phyloP scores from a whole-genome alignment of 441 rosid genomes.

The Omphalea diandra region DNA sequence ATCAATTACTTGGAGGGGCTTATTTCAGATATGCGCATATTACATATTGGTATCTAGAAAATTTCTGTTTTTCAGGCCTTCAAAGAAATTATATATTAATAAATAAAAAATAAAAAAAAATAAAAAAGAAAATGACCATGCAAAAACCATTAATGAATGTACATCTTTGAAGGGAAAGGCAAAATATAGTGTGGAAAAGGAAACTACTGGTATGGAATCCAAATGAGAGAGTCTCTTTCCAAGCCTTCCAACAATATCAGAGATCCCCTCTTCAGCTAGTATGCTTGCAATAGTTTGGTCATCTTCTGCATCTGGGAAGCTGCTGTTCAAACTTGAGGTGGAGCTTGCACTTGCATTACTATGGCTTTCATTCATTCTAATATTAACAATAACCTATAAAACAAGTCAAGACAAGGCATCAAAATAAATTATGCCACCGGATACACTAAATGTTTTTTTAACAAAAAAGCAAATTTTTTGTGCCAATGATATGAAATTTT shows the following conservation, averaged over 20 bases:
- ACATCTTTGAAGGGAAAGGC: neutral
- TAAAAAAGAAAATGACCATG: too few relatives aligned
- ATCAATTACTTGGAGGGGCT: too few relatives aligned
- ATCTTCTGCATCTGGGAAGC: slow-evolving; percentile 74
- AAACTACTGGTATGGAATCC: slow-evolving; percentile 81
- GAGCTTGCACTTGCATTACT: slow-evolving; percentile 77
- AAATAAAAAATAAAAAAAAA: too few relatives aligned
- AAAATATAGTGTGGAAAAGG: slow-evolving; percentile 13
- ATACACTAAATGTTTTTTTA: neutral
- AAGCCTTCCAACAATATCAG: slow-evolving; percentile 46
- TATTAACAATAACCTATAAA: slow-evolving; percentile 20
- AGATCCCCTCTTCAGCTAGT: slow-evolving; percentile 63
- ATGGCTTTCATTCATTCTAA: slow-evolving; percentile 57
- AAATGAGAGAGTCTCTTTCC: slow-evolving; percentile 86
- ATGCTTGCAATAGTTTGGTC: slow-evolving; percentile 78
- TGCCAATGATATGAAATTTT: neutral
- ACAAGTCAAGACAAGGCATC: neutral
- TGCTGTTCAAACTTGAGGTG: slow-evolving; percentile 75
- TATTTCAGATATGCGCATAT: neutral
- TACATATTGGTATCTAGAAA: too few relatives aligned
- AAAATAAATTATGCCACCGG: neutral
- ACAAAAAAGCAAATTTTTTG: neutral
- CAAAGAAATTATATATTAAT: neutral
- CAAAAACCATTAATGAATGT: neutral
- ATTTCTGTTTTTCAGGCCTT: neutral